Base-by-base conservation (phyloP, 345 rosid genomes). In the Salix caprea region DNA sequence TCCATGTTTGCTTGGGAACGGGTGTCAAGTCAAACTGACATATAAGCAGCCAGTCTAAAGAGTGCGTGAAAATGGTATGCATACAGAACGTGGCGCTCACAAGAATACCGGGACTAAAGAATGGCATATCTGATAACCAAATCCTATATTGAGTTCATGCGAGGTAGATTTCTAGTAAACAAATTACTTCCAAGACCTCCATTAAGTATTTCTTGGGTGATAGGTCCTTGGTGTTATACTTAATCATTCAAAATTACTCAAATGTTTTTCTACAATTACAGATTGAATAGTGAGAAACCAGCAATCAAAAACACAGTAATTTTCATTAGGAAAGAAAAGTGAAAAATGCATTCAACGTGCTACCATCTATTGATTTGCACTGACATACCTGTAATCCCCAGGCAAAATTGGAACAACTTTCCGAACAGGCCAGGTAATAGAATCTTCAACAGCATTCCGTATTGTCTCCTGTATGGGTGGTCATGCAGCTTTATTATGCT, bases 371-470 rank as follows among this genome's bases (percentile, higher is more conserved):
- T 28, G 10, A 30, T 6, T 2, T 6, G 7, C 13, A 40, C 13
- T 24, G 39, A 80, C 60, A 71, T 88, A 96, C 99, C 98, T 90
- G 78, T 94, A 96, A 82, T 96, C 98, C 70, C 99, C 98, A 19
- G 99, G 99, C 84, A 94, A 79, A 83, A 96, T 96, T 77, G 98
- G 98, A 82, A 96, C 66, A 84, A 96, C 87, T 90, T 96, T 96
- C 76, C 99, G 87, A 65, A 92, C 96, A 79, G 99, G 99, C 99
- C 99, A 96, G 64, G 97, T 94, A 74, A 96, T 94, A 42, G 97
- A 89, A 77, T 94, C 99, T 83, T 96, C 99, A 76, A 96, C 81
- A 9, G 99, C 98, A 90, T 96, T 91, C 19, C 84, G 77, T 77
- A 96, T 96, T 39, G 97, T 94, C 74, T 86, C 95, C 99, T 96